Evolutionary conservation across 2,329 filamentous ascomycete genomes (phyloP).

Genomic region (Cladorrhinum sp.): DNA sequence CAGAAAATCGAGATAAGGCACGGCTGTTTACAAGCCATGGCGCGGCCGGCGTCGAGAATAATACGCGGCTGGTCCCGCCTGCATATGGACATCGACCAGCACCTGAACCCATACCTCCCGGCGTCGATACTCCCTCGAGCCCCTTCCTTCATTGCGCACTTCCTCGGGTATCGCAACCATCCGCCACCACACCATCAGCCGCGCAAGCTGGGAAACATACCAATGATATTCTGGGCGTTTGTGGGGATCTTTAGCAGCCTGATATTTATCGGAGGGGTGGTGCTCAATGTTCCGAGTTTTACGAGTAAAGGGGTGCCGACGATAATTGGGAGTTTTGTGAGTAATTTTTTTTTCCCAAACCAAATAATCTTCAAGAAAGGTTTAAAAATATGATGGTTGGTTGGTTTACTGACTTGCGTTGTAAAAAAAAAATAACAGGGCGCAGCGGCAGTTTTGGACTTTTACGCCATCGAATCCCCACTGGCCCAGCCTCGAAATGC

Average conservation of each 20-base stretch:
- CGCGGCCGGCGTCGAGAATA: slow-evolving; percentile 2
- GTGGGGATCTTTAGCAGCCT: slow-evolving; percentile 63
- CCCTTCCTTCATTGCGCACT: slow-evolving; percentile 63
- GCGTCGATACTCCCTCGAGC: slow-evolving; percentile 61
- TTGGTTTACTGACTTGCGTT: background rate
- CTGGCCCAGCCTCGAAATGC: slow-evolving; percentile 71
- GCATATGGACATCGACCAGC: slow-evolving; percentile 74
- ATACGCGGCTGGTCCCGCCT: slow-evolving; percentile 29
- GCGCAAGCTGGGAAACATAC: slow-evolving; percentile 50
- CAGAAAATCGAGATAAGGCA: too few relatives aligned
- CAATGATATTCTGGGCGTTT: slow-evolving; percentile 60
- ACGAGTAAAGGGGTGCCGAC: slow-evolving; percentile 51
- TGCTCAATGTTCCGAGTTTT: slow-evolving; percentile 53
- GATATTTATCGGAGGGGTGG: slow-evolving; percentile 56
- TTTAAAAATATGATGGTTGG: background rate
- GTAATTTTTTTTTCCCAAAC: slow-evolving; percentile 31
- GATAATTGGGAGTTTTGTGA: slow-evolving; percentile 68
- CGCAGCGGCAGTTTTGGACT: slow-evolving; percentile 72
- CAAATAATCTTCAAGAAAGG: background rate
- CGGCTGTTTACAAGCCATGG: too few relatives aligned
- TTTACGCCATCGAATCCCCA: slow-evolving; percentile 68
- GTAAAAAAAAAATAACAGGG: slow-evolving; percentile 47
- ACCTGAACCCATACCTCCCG: slow-evolving; percentile 68
- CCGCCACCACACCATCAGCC: slow-evolving; percentile 27
- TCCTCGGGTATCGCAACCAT: slow-evolving; percentile 59